A percentile compares a stretch with the other conserved stretches of the same genome.
Conservation (phyloP, 2,329 filamentous ascomycete species). For the Botrytis sinoallii region DNA sequence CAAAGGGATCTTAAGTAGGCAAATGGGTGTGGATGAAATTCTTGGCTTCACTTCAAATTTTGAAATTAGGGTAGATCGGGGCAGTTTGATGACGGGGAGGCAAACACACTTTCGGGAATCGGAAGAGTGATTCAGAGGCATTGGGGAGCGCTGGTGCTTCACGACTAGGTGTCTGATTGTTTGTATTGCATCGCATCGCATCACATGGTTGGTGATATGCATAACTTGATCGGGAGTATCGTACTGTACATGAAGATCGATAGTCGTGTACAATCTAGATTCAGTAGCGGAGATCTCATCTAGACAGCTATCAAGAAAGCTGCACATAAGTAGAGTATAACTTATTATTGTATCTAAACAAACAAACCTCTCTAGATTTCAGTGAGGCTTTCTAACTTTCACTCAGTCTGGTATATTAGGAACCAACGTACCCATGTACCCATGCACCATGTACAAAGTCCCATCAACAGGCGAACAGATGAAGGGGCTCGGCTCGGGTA, state of each 20-base stretch:
- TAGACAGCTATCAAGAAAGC: not conserved
- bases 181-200: not conserved
- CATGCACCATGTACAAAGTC: too few relatives aligned
- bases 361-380: not conserved
- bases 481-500: slow-evolving; percentile 9
- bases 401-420: not conserved
- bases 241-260: not conserved
- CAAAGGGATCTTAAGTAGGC: not conserved
- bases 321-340: not conserved
- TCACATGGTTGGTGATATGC: not conserved
- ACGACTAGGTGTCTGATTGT: not conserved
- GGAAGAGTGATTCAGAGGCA: not conserved
- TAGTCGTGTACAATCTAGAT: not conserved
- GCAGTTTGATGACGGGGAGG: not conserved
- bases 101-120: not conserved
- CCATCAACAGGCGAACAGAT: not conserved
- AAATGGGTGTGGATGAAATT: not conserved
- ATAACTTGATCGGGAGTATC: not conserved
- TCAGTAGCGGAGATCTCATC: not conserved
- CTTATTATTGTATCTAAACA: not conserved
- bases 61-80: not conserved
- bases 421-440: not conserved
- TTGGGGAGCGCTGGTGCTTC: not conserved
- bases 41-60: not conserved
- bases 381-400: not conserved